Evolutionary conservation across 768 basidiomycete genomes (phyloP), one percentile per base, ranked within the genome.

Genomic region (Tylopilus plumbeoviolaceoides): DNA sequence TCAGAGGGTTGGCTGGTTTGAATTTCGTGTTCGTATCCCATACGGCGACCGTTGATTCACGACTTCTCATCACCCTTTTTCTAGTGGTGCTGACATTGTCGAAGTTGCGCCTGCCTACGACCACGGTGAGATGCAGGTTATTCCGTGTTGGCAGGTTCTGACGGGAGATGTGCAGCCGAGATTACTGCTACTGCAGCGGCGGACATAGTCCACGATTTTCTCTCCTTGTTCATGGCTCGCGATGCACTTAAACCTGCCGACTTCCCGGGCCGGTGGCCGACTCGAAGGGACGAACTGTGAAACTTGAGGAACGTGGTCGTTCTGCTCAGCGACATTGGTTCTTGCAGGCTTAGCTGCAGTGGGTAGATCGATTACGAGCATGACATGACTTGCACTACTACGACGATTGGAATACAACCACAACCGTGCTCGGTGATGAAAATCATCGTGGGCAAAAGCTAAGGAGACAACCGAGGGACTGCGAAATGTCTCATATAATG

Each of bases 1-100:
- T 91, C 47, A 81, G 91, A 53, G 90, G 91, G 14, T 75, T 92
- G 12, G 80, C 80, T 2, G 89, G 89, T 5, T 71, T 93, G 31
- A 89, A 91, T 64, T 83, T 91, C 51, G 82, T 91, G 89, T 89
- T 72, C 44, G 58, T 55, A 25, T 30, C 25, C 18, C 21, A 35
- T 20, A 17, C 3, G 18, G 31, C 5, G 0, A 4, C 1, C 27
- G 23, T 31, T 10, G 15, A 48, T 50, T 48, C 45, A 46, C 10
- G 39, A 47, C 21, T 43, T 51, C 25, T 47, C 44, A 11, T n/a
- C 7, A 17, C 8, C 39, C 9, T 2, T 44, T 43, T 48, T 46
- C 11, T 33, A 64, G 63, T 39, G 63, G 63, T 6, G 63, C 58
- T 10, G 63, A 64, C 20, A 28, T 64, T 12, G 63, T 64, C 40